A percentile compares a stretch with the other conserved stretches of the same genome.
These are phyloP conservation scores for Leishmania gerbilli DNA, from an alignment of 208 protist genomes.

Conservation along the genomic window DNA sequence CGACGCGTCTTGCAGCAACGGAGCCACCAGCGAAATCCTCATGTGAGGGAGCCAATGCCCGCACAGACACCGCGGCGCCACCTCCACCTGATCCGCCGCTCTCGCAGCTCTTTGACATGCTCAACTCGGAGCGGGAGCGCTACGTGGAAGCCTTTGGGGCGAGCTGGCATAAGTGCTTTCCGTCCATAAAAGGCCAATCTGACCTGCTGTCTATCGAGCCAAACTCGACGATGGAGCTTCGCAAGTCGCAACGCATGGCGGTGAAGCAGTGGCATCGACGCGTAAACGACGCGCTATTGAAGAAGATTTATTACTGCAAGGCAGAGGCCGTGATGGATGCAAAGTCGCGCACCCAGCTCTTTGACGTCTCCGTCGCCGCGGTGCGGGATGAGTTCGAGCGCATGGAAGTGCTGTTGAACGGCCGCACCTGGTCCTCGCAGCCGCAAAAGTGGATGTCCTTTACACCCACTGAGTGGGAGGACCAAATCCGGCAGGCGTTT, in stretches of 20 bases:
- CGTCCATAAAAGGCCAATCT: slow-evolving; percentile 33
- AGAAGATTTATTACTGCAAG: slow-evolving; percentile 58
- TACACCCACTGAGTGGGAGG: slow-evolving; percentile 46
- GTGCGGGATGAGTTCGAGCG: slow-evolving; percentile 53
- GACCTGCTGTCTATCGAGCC: slow-evolving; percentile 45
- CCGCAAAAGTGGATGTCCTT: slow-evolving; percentile 72
- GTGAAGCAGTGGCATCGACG: slow-evolving; percentile 72
- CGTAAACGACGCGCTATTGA: slow-evolving; percentile 36
- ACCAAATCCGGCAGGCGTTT: slow-evolving; percentile 56
- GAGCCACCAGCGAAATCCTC: not conserved
- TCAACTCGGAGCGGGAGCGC: slow-evolving; percentile 56
- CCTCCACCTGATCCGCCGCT: slow-evolving; percentile 36
- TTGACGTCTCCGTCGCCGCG: slow-evolving; percentile 51
- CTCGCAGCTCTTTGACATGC: slow-evolving; percentile 43
- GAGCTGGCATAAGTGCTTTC: slow-evolving; percentile 78
- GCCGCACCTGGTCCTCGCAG: slow-evolving; percentile 64
- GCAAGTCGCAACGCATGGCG: slow-evolving; percentile 71
- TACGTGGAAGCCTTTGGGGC: slow-evolving; percentile 66
- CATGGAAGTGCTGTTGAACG: slow-evolving; percentile 50
- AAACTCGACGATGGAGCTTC: slow-evolving; percentile 32
- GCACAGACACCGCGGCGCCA: slow-evolving; percentile 19
- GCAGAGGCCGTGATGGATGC: slow-evolving; percentile 60
- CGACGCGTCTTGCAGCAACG: slow-evolving; percentile 24
- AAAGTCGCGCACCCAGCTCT: slow-evolving; percentile 50
- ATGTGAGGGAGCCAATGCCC: not conserved